These are phyloP conservation scores for Wallacemonas sp. DNA, from an alignment of 208 protist species.

Conservation along the genomic window DNA sequence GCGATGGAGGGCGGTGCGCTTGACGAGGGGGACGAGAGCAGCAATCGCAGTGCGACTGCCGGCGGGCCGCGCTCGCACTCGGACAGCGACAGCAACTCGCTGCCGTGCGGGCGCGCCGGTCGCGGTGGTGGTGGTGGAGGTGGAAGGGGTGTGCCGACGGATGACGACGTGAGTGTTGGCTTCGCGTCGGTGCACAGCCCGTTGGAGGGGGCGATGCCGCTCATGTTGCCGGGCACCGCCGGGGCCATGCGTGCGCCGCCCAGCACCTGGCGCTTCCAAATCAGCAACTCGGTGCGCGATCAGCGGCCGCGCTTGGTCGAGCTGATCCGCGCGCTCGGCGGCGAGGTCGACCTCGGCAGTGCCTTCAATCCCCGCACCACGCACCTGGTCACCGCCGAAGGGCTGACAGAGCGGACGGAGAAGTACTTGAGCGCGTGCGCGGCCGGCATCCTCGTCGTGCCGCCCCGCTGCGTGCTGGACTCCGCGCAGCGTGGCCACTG, in stretches of 20 bases:
- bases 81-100: constrained; percentile 10
- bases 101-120: constrained; percentile 2
- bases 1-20: background rate
- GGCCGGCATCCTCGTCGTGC: constrained; percentile 56
- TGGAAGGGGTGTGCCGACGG: background rate
- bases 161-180: constrained; percentile 12
- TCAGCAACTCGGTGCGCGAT: constrained; percentile 59
- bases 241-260: background rate
- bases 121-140: background rate
- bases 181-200: constrained; percentile 7
- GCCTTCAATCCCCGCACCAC: constrained; percentile 44
- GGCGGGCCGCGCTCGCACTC: background rate
- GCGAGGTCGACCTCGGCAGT: constrained; percentile 43
- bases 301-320: constrained; percentile 40
- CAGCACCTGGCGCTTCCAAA: constrained; percentile 55
- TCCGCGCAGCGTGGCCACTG: constrained; percentile 59
- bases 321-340: constrained; percentile 44
- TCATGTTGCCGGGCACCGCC: constrained; percentile 13
- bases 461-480: constrained; percentile 69
- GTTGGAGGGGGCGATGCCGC: constrained; percentile 10
- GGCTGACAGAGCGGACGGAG: constrained; percentile 74
- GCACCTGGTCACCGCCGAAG: constrained; percentile 64
- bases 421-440: constrained; percentile 79
- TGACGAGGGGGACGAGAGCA: background rate
- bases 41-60: background rate